Conservation (phyloP, 2,329 filamentous ascomycete genomes). For the Xylariaceae sp. region DNA sequence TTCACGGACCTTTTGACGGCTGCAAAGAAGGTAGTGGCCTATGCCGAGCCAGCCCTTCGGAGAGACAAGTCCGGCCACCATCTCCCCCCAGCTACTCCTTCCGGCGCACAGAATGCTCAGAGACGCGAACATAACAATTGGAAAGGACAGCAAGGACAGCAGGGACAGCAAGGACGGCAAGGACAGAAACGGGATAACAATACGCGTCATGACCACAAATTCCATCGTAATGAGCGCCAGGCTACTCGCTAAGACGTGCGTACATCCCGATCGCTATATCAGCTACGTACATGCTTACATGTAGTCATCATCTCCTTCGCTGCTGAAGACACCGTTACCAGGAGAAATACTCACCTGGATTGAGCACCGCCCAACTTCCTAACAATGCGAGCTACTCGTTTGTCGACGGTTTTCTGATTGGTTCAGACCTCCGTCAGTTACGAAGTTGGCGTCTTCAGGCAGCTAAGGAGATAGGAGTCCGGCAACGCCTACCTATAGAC, state of each 20-base stretch:
- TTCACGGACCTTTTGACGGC: slow-evolving; percentile 24
- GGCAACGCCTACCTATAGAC: background rate
- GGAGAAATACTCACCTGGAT: too few species aligned
- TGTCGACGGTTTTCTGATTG: too few species aligned
- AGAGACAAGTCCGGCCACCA: slow-evolving; percentile 6
- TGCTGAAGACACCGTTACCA: too few species aligned
- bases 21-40: slow-evolving; percentile 19
- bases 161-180: too few species aligned
- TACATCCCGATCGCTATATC: background rate
- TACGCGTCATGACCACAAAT: background rate
- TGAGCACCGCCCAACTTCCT: too few species aligned
- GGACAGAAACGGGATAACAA: background rate
- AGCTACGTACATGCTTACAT: background rate
- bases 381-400: too few species aligned
- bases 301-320: background rate
- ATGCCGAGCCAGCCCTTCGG: slow-evolving; percentile 15
- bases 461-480: background rate
- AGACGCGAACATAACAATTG: background rate
- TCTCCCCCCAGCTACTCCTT: background rate
- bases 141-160: background rate
- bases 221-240: background rate
- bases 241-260: background rate
- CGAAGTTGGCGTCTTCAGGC: too few species aligned
- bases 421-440: too few species aligned
- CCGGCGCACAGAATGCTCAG: background rate